Evolutionary conservation across 2,329 filamentous ascomycete species (phyloP).

Genomic region (Calonectria hawksworthii): DNA sequence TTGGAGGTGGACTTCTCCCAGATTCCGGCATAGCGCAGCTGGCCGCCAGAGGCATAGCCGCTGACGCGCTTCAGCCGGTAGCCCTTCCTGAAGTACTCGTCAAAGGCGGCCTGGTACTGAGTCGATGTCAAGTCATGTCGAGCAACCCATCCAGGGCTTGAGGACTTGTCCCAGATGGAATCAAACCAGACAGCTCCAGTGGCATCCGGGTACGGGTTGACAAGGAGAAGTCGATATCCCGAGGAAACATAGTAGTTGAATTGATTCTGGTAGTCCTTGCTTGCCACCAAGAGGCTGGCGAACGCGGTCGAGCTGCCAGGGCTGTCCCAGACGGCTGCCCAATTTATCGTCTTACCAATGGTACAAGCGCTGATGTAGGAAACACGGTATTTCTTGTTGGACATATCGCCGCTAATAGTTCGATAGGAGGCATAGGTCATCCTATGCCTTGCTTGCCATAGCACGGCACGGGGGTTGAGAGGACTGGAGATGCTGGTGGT

Average conservation of each 20-base stretch:
- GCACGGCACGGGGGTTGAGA: background rate
- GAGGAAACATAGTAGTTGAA: background rate
- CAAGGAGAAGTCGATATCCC: background rate
- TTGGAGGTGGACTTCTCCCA: conserved; percentile 12
- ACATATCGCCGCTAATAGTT: background rate
- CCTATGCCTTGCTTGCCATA: conserved; percentile 9
- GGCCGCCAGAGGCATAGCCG: background rate
- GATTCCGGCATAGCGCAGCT: background rate
- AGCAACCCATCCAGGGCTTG: background rate
- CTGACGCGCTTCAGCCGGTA: conserved; percentile 9
- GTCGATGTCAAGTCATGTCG: background rate
- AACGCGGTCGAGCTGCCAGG: background rate
- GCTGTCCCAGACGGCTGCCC: conserved; percentile 16
- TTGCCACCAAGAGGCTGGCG: background rate
- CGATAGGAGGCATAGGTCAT: background rate
- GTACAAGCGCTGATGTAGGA: conserved; percentile 7
- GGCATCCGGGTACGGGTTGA: background rate
- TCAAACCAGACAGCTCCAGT: background rate
- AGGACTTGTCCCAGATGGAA: conserved; percentile 16
- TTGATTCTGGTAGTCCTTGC: background rate
- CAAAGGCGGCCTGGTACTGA: conserved; percentile 4
- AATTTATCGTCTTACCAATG: background rate
- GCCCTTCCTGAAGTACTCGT: background rate
- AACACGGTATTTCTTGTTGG: background rate
- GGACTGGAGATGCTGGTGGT: background rate